These are phyloP conservation scores for Colletotrichum musicola DNA, from an alignment of 2,329 filamentous ascomycete genomes.

Conservation along the genomic window DNA sequence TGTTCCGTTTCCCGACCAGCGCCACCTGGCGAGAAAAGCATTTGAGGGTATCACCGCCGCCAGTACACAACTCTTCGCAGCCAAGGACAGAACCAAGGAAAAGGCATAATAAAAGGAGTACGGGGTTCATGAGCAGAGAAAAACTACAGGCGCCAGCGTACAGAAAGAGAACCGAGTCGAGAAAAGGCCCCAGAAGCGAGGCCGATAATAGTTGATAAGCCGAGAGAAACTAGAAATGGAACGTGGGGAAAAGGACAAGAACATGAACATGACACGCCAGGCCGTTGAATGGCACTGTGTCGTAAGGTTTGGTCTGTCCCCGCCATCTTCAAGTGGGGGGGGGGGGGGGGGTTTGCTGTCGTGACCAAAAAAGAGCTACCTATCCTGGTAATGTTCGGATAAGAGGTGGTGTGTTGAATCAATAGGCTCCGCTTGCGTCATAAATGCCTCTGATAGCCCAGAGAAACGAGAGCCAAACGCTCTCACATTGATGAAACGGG, in stretches of 20 bases:
- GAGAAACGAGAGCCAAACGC: constrained; percentile 21
- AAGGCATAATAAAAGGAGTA: not conserved
- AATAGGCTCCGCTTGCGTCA: constrained; percentile 30
- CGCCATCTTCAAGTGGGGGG: constrained; percentile 1
- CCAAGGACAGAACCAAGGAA: not conserved
- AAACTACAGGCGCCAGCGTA: constrained; percentile 25
- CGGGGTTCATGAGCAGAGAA: not conserved
- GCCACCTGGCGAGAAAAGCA: constrained; percentile 39
- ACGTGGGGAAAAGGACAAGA: not conserved
- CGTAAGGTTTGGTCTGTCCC: not conserved
- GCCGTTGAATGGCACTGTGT: constrained; percentile 29
- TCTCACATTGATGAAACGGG: constrained; percentile 31
- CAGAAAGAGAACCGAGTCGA: not conserved
- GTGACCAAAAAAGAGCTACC: constrained; percentile 19
- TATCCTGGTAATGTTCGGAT: constrained; percentile 25
- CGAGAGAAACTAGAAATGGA: not conserved
- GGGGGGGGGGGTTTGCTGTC: not conserved
- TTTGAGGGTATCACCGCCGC: constrained; percentile 35
- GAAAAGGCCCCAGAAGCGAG: not conserved
- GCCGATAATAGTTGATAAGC: constrained; percentile 6
- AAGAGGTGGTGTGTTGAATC: constrained; percentile 34
- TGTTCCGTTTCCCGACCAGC: constrained; percentile 34
- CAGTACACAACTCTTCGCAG: constrained; percentile 4
- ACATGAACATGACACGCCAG: not conserved
- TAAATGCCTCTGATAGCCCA: constrained; percentile 23